phyloP scores from a whole-genome alignment of 345 rosid species.

The Punica granatum region DNA sequence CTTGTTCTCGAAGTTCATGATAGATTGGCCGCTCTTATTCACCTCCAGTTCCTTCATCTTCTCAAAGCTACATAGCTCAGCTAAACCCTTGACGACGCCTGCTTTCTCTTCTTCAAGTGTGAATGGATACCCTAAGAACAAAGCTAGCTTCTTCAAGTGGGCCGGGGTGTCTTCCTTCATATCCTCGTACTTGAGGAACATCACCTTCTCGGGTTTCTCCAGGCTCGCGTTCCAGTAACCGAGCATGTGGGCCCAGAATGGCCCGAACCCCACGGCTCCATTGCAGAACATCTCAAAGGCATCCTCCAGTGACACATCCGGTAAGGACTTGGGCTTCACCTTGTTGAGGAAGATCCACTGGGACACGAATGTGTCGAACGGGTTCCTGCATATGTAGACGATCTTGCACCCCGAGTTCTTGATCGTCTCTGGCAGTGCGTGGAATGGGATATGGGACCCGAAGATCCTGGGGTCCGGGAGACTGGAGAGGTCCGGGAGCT shows the following conservation, averaged over 20 bases:
- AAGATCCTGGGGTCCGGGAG: conserved; percentile 15
- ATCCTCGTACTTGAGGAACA: conserved; percentile 30
- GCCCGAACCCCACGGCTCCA: conserved; percentile 22
- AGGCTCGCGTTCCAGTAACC: conserved; percentile 28
- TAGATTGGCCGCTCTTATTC: conserved; percentile 8
- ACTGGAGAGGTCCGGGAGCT: conserved; percentile 11
- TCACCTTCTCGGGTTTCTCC: conserved; percentile 18
- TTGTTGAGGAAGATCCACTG: conserved; percentile 15
- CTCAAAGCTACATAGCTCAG: conserved; percentile 12
- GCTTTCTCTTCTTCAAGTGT: conserved; percentile 10
- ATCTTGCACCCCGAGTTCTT: conserved; percentile 12
- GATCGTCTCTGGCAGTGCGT: conserved; percentile 11
- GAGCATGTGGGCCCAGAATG: conserved; percentile 29
- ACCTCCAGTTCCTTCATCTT: conserved; percentile 19
- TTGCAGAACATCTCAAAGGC: conserved; percentile 24
- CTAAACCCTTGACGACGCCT: conserved; percentile 9
- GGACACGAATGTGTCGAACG: conserved; percentile 18
- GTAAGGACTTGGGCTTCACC: conserved; percentile 6
- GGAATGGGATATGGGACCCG: conserved; percentile 16
- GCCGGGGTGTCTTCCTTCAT: conserved; percentile 21
- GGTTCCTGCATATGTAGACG: conserved; percentile 23
- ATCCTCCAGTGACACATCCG: conserved; percentile 18
- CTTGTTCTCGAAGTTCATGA: conserved; percentile 4
- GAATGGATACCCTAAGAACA: conserved; percentile 1
- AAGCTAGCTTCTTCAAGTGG: conserved; percentile 5